Evolutionary conservation across 306 rosid genomes (phyloP), one percentile per base, ranked within the genome.

Genomic region (Mucuna pruriens): DNA sequence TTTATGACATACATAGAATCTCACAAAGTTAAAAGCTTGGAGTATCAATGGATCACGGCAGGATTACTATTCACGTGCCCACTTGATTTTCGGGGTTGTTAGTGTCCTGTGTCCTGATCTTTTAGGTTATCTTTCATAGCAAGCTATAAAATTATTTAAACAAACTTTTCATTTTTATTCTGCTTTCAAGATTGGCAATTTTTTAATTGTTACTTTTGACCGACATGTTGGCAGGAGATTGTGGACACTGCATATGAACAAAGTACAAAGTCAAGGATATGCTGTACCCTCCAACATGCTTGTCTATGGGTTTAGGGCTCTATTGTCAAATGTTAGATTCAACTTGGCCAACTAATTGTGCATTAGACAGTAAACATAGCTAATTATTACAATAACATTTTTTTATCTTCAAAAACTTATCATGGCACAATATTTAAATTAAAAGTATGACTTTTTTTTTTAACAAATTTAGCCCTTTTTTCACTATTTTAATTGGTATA

Each of bases 31-130:
- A 40, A 38, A 45, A 33, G 66, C 57, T 64, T 74, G 65, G 44
- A 60, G 76, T 44, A 82, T 52, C n/a, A n/a, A n/a, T n/a, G n/a
- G n/a, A n/a, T n/a, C 31, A 70, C 2, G 62, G 64, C 7, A n/a
- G 74, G 84, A 85, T 80, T 46, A 72, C 63, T 68, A 65, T 31
- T 86, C 90, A 86, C 88, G 82, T 86, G 90, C 51, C 74, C 74
- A 36, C 77, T 62, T 66, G 60, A 17, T 71, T 70, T 61, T 25
- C 10, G 78, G 52, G 51, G 77, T 61, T 66, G 71, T 45, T 74
- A 34, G 31, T 60, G 74, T 76, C 26, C 26, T 62, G 52, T 29
- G 29, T 70, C 17, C 17, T 49, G 80, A 76, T 80, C 82, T 72
- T n/a, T 26, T 1, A 51, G 38, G 3, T 22, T 69, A 12, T 46